These are phyloP conservation scores for Chytridiales sp. DNA, from an alignment of 371 early-diverging fungal genomes.

Conservation along the genomic window DNA sequence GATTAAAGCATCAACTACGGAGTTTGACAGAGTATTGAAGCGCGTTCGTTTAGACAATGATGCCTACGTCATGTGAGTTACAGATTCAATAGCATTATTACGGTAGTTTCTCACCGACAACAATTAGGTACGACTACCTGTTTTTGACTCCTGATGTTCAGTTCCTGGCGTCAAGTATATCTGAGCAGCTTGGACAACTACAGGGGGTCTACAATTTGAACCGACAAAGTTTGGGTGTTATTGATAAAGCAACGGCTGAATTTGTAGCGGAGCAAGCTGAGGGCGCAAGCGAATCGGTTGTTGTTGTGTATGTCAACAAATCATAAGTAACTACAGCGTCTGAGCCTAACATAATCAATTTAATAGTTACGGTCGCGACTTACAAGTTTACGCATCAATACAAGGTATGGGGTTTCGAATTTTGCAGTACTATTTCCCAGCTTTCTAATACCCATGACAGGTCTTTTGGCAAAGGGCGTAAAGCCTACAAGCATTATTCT, in stretches of 20 bases:
- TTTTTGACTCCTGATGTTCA: slow-evolving; percentile 47
- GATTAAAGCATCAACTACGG: slow-evolving; percentile 27
- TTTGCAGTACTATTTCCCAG: not conserved
- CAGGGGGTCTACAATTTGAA: slow-evolving; percentile 32
- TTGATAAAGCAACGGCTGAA: slow-evolving; percentile 10
- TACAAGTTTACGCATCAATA: slow-evolving; percentile 45
- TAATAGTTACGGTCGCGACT: slow-evolving; percentile 41
- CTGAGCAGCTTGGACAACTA: slow-evolving; percentile 25
- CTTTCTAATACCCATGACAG: slow-evolving; percentile 17
- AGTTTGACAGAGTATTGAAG: slow-evolving; percentile 40
- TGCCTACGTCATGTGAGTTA: slow-evolving; percentile 28
- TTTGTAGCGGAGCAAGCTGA: no score
- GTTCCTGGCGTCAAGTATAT: slow-evolving; percentile 26
- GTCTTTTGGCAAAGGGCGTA: slow-evolving; percentile 25
- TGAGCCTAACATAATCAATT: not conserved
- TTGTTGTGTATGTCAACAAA: slow-evolving; percentile 21
- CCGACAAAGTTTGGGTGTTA: slow-evolving; percentile 11
- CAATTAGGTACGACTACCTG: slow-evolving; percentile 45
- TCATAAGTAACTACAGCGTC: no score
- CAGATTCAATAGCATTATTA: slow-evolving; percentile 2
- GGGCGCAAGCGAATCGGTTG: slow-evolving; percentile 20
- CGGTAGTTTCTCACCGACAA: not conserved
- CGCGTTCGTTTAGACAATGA: slow-evolving; percentile 28
- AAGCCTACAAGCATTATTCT: slow-evolving; percentile 25
- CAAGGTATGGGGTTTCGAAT: slow-evolving; percentile 21